These are phyloP conservation scores for Raffaelea albimanens DNA, from an alignment of 2,329 filamentous ascomycete species.

Conservation along the genomic window DNA sequence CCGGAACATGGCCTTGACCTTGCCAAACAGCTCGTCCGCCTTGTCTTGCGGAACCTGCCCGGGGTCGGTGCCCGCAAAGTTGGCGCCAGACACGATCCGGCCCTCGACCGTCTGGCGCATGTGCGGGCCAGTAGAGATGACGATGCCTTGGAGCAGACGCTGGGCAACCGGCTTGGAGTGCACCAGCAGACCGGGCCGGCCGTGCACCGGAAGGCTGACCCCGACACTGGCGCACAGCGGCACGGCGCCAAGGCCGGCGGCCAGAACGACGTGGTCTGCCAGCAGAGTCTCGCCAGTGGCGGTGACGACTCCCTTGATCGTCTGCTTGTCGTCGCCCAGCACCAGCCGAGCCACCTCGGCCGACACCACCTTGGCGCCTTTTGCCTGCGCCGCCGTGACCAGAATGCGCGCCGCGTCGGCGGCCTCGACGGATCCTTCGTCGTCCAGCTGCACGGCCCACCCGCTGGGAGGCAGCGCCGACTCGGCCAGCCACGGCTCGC, in stretches of 20 bases:
- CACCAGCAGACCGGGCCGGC: constrained; percentile 18
- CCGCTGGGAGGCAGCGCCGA: constrained; percentile 11
- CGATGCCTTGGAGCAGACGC: constrained; percentile 14
- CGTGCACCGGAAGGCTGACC: constrained; percentile 16
- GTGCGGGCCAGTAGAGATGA: constrained; percentile 17
- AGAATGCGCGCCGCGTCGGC: constrained; percentile 15
- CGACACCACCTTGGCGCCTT: neutral
- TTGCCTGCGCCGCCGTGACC: constrained; percentile 1
- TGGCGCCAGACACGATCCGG: constrained; percentile 16
- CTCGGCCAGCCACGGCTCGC: constrained; percentile 11
- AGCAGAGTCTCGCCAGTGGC: constrained; percentile 5
- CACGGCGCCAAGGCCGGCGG: constrained; percentile 19
- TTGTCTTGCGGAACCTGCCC: constrained; percentile 10
- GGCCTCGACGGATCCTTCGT: constrained; percentile 23
- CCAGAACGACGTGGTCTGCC: constrained; percentile 21
- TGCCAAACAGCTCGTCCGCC: constrained; percentile 16
- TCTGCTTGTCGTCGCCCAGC: neutral
- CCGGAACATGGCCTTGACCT: constrained; percentile 13
- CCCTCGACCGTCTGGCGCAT: constrained; percentile 21
- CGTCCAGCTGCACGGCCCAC: constrained; percentile 12
- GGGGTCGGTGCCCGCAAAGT: constrained; percentile 14
- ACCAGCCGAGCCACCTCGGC: neutral
- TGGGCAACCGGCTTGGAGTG: constrained; percentile 17
- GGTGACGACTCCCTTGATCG: constrained; percentile 12
- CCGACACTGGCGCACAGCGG: constrained; percentile 15